phyloP scores from a whole-genome alignment of 345 rosid species.

The Salix suchowensis region DNA sequence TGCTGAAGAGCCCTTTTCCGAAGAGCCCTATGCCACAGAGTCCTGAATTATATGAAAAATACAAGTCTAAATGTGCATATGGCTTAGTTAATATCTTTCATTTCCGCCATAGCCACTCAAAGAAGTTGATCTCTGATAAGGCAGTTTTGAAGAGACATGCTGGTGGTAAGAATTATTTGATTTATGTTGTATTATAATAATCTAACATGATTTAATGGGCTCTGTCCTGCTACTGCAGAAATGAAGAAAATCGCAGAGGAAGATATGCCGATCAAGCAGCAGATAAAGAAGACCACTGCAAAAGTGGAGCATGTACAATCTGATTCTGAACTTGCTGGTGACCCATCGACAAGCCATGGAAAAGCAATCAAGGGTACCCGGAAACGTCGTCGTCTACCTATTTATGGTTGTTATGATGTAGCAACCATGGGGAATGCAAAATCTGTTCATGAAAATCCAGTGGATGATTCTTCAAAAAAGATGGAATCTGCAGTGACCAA shows the following conservation, averaged over 20 bases:
- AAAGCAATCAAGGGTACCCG: conserved; percentile 21
- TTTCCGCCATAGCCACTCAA: conserved; percentile 43
- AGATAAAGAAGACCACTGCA: conserved; percentile 22
- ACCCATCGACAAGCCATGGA: conserved; percentile 14
- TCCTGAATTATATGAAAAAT: conserved; percentile 48
- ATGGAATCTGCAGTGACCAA: conserved; percentile 5
- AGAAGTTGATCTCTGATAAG: conserved; percentile 45
- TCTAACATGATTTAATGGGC: not conserved
- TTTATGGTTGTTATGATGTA: conserved; percentile 30
- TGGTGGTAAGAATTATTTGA: conserved; percentile 33
- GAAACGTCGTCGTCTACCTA: conserved; percentile 17
- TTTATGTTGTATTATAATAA: not conserved
- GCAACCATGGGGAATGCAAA: conserved; percentile 16
- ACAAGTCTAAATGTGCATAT: conserved; percentile 64
- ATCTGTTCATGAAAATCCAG: conserved; percentile 21
- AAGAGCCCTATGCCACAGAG: conserved; percentile 53
- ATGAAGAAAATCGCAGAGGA: conserved; percentile 22
- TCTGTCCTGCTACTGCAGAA: conserved; percentile 6
- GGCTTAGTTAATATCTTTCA: conserved; percentile 45
- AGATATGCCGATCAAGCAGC: conserved; percentile 30
- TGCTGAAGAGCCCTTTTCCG: conserved; percentile 27
- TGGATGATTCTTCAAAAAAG: conserved; percentile 23
- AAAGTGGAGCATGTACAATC: conserved; percentile 28
- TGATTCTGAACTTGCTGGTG: conserved; percentile 23
- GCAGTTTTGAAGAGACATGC: conserved; percentile 31